phyloP scores from a whole-genome alignment of 2,329 filamentous ascomycete genomes.

The Camillea tinctor region DNA sequence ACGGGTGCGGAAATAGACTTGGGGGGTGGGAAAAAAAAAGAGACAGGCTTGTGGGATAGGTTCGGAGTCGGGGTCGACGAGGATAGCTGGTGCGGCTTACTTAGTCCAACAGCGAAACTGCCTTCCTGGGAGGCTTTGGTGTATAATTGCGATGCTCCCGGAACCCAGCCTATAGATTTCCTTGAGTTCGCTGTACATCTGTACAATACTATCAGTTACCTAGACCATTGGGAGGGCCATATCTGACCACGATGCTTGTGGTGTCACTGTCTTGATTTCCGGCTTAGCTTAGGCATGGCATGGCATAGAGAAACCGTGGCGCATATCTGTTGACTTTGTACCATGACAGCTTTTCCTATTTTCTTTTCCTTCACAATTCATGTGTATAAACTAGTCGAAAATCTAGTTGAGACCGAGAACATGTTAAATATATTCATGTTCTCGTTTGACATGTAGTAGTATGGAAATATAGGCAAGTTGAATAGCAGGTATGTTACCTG shows the following conservation, averaged over 20 bases:
- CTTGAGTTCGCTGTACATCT: constrained; percentile 34
- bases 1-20: constrained; percentile 31
- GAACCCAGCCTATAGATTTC: constrained; percentile 32
- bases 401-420: neutral
- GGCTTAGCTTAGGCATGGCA: neutral
- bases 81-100: neutral
- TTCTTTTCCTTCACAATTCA: neutral
- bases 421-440: no score
- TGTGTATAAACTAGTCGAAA: neutral
- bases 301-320: constrained; percentile 1
- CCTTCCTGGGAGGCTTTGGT: constrained; percentile 5
- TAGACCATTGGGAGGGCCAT: constrained; percentile 14
- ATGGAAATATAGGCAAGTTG: no score
- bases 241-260: constrained; percentile 10
- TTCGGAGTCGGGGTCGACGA: constrained; percentile 1
- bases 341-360: neutral
- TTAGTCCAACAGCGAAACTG: neutral
- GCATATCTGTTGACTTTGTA: constrained; percentile 8
- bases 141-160: constrained; percentile 28
- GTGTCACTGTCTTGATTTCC: constrained; percentile 5
- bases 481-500: no score
- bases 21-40: constrained; percentile 5
- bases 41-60: constrained; percentile 1
- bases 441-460: no score
- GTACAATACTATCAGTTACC: constrained; percentile 33